phyloP scores from a whole-genome alignment of 2,329 filamentous ascomycete genomes.

The Ilyonectria robusta region DNA sequence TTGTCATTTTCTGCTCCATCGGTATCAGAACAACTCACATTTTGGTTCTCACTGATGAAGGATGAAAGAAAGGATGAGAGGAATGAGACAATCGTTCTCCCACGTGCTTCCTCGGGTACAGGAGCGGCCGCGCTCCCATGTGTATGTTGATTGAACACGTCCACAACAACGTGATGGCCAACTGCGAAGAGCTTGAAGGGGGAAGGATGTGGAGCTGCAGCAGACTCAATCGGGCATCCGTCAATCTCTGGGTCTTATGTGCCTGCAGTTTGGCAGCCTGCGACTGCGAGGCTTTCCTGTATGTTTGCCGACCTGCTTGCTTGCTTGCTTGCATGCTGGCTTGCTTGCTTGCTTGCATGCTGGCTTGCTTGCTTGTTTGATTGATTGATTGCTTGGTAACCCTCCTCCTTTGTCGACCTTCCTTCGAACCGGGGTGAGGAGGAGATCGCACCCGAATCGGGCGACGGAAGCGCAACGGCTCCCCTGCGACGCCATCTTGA shows the following conservation, averaged over 20 bases:
- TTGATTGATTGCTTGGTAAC: neutral
- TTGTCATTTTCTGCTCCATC: neutral
- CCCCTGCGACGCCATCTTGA: constrained; percentile 39
- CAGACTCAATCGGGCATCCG: constrained; percentile 15
- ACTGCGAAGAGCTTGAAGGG: neutral
- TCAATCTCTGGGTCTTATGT: constrained; percentile 5
- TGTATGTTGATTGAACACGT: neutral
- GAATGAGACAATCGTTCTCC: constrained; percentile 7
- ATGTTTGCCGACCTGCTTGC: neutral
- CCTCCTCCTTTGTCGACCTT: constrained; percentile 7
- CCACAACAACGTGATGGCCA: neutral
- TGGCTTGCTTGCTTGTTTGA: neutral
- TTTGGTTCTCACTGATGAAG: neutral
- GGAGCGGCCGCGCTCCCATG: neutral
- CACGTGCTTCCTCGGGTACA: constrained; percentile 2
- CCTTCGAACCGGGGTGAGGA: constrained; percentile 3
- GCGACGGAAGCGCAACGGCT: constrained; percentile 37
- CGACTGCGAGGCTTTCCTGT: constrained; percentile 1
- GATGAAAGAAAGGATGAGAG: constrained; percentile 12
- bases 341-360: neutral
- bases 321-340: neutral
- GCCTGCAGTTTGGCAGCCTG: constrained; percentile 2
- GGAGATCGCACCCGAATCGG: constrained; percentile 43
- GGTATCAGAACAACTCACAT: neutral
- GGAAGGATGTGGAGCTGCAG: constrained; percentile 12